Evolutionary conservation across 2,329 filamentous ascomycete species (phyloP).

Genomic region (Colletotrichum paranaense): DNA sequence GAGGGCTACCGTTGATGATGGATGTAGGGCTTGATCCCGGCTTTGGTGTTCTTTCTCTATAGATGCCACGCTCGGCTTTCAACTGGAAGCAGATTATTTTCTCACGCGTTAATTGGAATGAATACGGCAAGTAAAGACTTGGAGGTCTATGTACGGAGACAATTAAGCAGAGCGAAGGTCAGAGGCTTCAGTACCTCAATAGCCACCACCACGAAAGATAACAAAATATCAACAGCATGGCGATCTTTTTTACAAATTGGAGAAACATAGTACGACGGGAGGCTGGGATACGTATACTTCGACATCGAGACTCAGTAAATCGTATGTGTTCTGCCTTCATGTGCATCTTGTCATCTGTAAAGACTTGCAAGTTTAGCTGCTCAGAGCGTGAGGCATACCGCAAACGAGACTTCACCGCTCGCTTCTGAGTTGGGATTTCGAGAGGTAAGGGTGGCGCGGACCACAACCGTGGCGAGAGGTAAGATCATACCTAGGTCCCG

Average conservation of each 20-base stretch:
- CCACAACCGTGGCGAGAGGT: not conserved
- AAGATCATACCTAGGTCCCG: not conserved
- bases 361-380: not conserved
- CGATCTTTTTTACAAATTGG: too few species aligned
- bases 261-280: too few species aligned
- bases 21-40: not conserved
- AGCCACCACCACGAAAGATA: not conserved
- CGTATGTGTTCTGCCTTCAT: not conserved
- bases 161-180: not conserved
- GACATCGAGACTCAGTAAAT: too few species aligned
- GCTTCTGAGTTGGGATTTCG: not conserved
- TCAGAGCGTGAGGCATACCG: not conserved
- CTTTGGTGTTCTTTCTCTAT: not conserved
- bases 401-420: not conserved
- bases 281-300: too few species aligned
- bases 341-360: not conserved
- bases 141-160: not conserved
- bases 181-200: not conserved
- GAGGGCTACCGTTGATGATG: conserved; percentile 37
- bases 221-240: too few species aligned
- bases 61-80: not conserved
- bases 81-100: too few species aligned
- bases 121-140: conserved; percentile 1
- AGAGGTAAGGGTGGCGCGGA: not conserved
- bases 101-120: not conserved